Evolutionary conservation across 768 basidiomycete species (phyloP).

Genomic region (Leucocoprinus sp.): DNA sequence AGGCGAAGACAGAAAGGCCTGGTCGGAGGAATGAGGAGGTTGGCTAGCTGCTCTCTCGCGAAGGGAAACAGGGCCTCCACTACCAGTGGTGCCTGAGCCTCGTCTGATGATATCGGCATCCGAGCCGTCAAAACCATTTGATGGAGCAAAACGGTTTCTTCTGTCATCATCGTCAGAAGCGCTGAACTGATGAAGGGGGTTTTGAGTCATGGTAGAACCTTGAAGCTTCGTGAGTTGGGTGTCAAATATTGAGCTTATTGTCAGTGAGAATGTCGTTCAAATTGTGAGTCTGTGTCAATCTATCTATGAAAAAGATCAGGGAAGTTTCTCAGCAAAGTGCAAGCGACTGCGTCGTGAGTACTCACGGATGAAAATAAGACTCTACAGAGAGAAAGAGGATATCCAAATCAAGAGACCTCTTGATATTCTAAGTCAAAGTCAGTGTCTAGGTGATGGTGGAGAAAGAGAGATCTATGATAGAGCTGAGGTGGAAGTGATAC

Average conservation of each 20-base stretch:
- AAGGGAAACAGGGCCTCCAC: conserved; percentile 36
- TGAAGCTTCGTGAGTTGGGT: conserved; percentile 2
- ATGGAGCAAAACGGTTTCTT: conserved; percentile 7
- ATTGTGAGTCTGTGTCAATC: conserved; percentile 5
- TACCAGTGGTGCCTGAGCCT: conserved; percentile 20
- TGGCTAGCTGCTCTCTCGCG: conserved; percentile 66
- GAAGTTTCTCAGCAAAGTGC: background rate
- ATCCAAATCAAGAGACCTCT: background rate
- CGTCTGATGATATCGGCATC: conserved; percentile 1
- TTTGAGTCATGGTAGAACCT: conserved; percentile 9
- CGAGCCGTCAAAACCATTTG: conserved; percentile 4
- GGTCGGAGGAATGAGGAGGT: conserved; percentile 48
- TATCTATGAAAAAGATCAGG: background rate
- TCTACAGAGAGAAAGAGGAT: conserved; percentile 7
- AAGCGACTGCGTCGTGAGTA: background rate
- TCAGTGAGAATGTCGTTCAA: background rate
- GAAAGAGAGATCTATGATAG: conserved; percentile 11
- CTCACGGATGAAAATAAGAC: conserved; percentile 10
- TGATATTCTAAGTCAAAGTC: conserved; percentile 1
- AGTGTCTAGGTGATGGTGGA: conserved; percentile 10
- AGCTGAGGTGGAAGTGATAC: conserved; percentile 7
- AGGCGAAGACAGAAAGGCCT: conserved; percentile 41
- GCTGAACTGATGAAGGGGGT: conserved; percentile 6
- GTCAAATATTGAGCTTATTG: background rate
- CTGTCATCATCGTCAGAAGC: conserved; percentile 8